Evolutionary conservation across 495 filamentous ascomycete genomes (phyloP).

Genomic region (Trichocladium antarcticum): DNA sequence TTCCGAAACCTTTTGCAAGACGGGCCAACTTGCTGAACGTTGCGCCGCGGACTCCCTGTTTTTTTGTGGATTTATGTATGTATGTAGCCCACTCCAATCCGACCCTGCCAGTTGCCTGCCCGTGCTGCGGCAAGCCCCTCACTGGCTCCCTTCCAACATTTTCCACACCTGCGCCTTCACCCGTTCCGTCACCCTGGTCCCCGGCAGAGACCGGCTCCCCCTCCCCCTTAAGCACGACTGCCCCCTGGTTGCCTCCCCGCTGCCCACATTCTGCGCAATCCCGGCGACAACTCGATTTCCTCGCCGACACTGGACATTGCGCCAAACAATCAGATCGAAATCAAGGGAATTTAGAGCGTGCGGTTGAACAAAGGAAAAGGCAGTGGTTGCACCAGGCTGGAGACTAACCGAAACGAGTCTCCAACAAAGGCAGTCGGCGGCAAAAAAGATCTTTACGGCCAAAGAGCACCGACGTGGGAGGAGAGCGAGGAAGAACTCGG

Average conservation of each 20-base stretch:
- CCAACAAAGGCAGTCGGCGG: conserved; percentile 7
- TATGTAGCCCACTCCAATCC: too few species aligned
- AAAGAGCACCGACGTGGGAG: too few species aligned
- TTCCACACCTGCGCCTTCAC: background rate
- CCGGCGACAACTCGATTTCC: conserved; percentile 1
- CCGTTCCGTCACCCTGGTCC: conserved; percentile 12
- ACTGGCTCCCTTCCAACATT: background rate
- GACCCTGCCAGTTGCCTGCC: too few species aligned
- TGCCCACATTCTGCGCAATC: conserved; percentile 14
- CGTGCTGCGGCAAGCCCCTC: background rate
- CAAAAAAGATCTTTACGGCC: background rate
- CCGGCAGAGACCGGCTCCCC: background rate
- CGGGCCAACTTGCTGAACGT: too few species aligned
- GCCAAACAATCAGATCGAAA: too few species aligned
- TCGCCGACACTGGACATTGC: conserved; percentile 4
- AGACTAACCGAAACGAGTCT: background rate
- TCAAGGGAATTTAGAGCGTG: background rate
- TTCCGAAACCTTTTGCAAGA: too few species aligned
- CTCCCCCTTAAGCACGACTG: conserved; percentile 19
- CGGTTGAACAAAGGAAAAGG: conserved; percentile 13
- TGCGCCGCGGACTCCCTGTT: too few species aligned
- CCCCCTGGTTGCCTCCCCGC: conserved; percentile 17
- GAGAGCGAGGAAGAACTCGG: background rate
- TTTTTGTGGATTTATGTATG: too few species aligned
- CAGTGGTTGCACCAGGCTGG: background rate